Evolutionary conservation across 208 protist genomes (phyloP), one percentile per base, ranked within the genome.

Genomic region (Trypanosoma cruzi): DNA sequence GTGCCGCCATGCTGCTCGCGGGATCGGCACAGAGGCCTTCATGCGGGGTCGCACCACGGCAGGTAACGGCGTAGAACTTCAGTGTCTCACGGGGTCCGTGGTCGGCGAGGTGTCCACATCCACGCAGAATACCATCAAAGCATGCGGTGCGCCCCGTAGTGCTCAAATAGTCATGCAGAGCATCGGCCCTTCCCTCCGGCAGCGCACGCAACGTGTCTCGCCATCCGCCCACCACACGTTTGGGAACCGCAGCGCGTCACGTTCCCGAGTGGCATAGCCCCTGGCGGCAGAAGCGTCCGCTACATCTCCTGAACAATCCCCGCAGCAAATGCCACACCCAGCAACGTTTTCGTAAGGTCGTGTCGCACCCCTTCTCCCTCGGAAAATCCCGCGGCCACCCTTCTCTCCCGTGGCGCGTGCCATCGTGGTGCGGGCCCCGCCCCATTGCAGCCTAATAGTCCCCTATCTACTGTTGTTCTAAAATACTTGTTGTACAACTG

Each of bases 41-140:
- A 36, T 28, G 49, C 7, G 80, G 73, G 16, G 84, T 64, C 26
- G 72, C 14, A 0, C 32, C 62, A 58, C 87, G 68, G 24, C 58
- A 65, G 1, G 88, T 93, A 55, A 93, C 31, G 64, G 90, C 87
- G 68, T 88, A 96, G 61, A 92, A 96, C 34, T 60, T 66, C 13
- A 96, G 75, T 0, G 64, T 56, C 24, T 88, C 74, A 22, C 31
- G 29, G 0, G 49, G 55, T 0, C 68, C 50, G 50, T 85, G 88
- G 46, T 74, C 74, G 29, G 88, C 77, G 22, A 95, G 69, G 13
- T 85, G 81, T 49, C 90, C 86, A 63, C 76, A 85, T 4, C 79
- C 88, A 13, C 61, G 40, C 26, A 94, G 56, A 16, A 92, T 69
- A 8, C 80, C 84, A 52, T 82, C 84, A 65, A 90, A 92, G 71